Evolutionary conservation across 2,329 filamentous ascomycete genomes (phyloP).

Genomic region (Cladosporium cucumerinum): DNA sequence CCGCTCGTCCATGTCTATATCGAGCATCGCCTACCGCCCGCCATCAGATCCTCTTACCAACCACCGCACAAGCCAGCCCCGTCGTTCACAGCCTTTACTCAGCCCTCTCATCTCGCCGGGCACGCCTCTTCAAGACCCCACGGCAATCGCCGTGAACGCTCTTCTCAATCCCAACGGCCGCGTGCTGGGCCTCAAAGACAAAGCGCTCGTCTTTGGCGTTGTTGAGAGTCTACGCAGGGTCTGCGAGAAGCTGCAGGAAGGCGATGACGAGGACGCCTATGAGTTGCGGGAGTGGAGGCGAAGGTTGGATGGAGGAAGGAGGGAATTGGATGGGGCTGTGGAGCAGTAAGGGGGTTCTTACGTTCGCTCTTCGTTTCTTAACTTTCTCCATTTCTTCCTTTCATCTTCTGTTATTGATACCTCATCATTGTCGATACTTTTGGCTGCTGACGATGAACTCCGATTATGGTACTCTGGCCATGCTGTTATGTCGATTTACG

Average conservation of each 20-base stretch:
- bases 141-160: conserved; percentile 37
- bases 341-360: not conserved
- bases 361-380: not conserved
- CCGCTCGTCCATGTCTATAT: conserved; percentile 22
- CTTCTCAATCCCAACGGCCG: conserved; percentile 39
- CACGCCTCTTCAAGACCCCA: conserved; percentile 33
- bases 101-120: conserved; percentile 34
- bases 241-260: conserved; percentile 48
- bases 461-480: not conserved
- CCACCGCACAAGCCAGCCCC: not conserved
- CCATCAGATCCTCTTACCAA: conserved; percentile 21
- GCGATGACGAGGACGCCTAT: conserved; percentile 53
- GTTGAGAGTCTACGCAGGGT: conserved; percentile 55
- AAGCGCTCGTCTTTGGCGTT: conserved; percentile 49
- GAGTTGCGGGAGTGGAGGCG: conserved; percentile 51
- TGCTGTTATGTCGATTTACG: not conserved
- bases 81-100: conserved; percentile 24
- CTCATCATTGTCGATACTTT: not conserved
- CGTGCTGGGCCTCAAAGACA: conserved; percentile 52
- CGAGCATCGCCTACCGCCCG: conserved; percentile 25
- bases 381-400: not conserved
- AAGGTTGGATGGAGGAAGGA: conserved; percentile 7
- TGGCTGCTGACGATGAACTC: not conserved
- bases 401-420: no score
- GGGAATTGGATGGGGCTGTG: conserved; percentile 1